A percentile compares a stretch with the other conserved stretches of the same genome.
Conservation (phyloP, 176 grass and related monocot genomes). For the Carex pumila region DNA sequence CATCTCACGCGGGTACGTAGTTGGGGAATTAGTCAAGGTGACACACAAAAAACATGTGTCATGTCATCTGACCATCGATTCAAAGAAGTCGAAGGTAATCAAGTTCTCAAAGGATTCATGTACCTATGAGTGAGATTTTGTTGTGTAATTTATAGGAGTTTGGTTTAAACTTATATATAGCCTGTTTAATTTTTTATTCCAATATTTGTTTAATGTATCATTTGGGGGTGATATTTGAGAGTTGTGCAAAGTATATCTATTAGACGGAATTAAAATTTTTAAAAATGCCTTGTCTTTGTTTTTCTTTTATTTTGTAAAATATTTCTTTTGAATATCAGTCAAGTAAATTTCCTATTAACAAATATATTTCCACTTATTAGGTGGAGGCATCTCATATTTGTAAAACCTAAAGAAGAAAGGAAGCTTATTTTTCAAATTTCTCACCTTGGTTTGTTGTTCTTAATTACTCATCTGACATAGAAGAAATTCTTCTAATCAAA, state of each 20-base stretch:
- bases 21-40: conserved; percentile 85
- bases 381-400: not conserved
- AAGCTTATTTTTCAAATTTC: not conserved
- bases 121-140: conserved; percentile 24
- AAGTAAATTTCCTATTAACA: not conserved
- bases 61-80: conserved; percentile 44
- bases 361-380: not conserved
- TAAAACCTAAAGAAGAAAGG: not conserved
- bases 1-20: conserved; percentile 64
- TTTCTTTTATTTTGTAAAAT: not conserved
- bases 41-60: conserved; percentile 63
- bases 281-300: not conserved
- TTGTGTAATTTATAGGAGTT: not conserved
- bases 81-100: conserved; percentile 51
- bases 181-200: not conserved
- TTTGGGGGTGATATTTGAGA: not conserved
- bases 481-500: not conserved
- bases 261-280: not conserved
- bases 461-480: not conserved
- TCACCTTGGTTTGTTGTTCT: not conserved
- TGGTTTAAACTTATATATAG: not conserved
- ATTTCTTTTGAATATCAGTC: not conserved
- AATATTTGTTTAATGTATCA: not conserved
- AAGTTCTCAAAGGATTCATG: conserved; percentile 64
- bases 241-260: not conserved